Evolutionary conservation across 805 yeast genomes (phyloP).

Genomic region (Jamesozyma jinghongensis): DNA sequence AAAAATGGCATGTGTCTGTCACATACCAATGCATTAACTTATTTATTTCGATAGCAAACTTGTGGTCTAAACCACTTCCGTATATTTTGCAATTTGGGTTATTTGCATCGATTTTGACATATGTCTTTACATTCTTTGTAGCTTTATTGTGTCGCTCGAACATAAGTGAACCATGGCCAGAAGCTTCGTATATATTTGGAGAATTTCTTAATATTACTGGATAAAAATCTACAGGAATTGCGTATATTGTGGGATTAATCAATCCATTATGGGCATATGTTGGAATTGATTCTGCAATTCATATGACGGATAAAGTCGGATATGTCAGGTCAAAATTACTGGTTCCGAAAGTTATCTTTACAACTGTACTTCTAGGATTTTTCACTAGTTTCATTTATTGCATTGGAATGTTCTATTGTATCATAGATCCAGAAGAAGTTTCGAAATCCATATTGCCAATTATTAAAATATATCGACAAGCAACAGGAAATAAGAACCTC

Average conservation of each 20-base stretch:
- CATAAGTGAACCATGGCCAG: slow-evolving; percentile 32
- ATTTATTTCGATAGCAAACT: slow-evolving; percentile 38
- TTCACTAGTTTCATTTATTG: slow-evolving; percentile 46
- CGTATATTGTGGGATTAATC: slow-evolving; percentile 60
- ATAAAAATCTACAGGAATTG: slow-evolving; percentile 49
- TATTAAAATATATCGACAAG: slow-evolving; percentile 53
- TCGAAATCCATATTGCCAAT: slow-evolving; percentile 46
- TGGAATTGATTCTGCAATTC: slow-evolving; percentile 63
- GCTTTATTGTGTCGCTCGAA: slow-evolving; percentile 46
- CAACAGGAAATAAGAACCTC: slow-evolving; percentile 42
- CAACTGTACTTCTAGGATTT: slow-evolving; percentile 58
- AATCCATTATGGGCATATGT: slow-evolving; percentile 65
- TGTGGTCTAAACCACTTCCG: slow-evolving; percentile 47
- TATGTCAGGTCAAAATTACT: slow-evolving; percentile 27
- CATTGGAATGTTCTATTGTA: slow-evolving; percentile 50
- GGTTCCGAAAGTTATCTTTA: slow-evolving; percentile 53
- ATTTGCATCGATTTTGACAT: slow-evolving; percentile 44
- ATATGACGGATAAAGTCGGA: slow-evolving; percentile 53
- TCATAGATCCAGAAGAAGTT: slow-evolving; percentile 43
- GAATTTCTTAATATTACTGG: slow-evolving; percentile 50
- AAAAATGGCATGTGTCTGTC: slow-evolving; percentile 50
- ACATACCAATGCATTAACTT: slow-evolving; percentile 39
- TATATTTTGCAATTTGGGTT: slow-evolving; percentile 40
- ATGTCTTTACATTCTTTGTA: slow-evolving; percentile 43
- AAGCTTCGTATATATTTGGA: slow-evolving; percentile 45